These are phyloP conservation scores for Tricholoma hemisulphureum DNA, from an alignment of 768 basidiomycete species.

Conservation along the genomic window DNA sequence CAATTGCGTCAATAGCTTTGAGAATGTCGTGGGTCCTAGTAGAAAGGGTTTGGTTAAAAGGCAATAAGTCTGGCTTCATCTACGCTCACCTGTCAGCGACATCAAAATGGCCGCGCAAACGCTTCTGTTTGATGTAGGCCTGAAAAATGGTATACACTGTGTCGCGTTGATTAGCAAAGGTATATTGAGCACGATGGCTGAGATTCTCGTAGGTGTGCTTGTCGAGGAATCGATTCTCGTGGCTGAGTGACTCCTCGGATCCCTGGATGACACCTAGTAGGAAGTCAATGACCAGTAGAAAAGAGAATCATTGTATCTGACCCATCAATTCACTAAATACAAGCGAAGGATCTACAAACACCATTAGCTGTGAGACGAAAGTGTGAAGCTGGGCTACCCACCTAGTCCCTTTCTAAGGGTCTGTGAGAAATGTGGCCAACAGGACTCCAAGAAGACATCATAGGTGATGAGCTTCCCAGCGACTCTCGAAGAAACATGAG, in stretches of 20 bases:
- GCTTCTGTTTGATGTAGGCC: constrained; percentile 48
- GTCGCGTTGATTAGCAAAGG: constrained; percentile 50
- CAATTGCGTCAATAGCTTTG: constrained; percentile 25
- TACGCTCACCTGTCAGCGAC: constrained; percentile 55
- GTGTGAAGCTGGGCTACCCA: constrained; percentile 19
- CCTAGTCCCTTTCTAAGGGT: constrained; percentile 51
- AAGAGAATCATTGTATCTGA: constrained; percentile 19
- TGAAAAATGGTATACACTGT: constrained; percentile 54
- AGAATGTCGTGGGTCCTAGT: constrained; percentile 55
- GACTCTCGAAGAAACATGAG: constrained; percentile 16
- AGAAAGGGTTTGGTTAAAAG: background rate
- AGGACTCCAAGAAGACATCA: constrained; percentile 41
- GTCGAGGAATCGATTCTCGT: constrained; percentile 40
- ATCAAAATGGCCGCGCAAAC: constrained; percentile 44
- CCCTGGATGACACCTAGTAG: constrained; percentile 61
- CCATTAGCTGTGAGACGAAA: background rate
- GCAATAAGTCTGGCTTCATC: background rate
- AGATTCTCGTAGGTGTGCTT: constrained; percentile 43
- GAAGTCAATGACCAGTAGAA: background rate
- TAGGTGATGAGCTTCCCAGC: background rate
- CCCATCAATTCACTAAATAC: constrained; percentile 70
- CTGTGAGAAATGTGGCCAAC: constrained; percentile 63
- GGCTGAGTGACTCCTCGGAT: constrained; percentile 50
- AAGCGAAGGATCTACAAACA: constrained; percentile 51
- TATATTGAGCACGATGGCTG: constrained; percentile 50